Evolutionary conservation across 2,329 filamentous ascomycete species (phyloP).

Genomic region (Phaeosphaeriaceae sp.): DNA sequence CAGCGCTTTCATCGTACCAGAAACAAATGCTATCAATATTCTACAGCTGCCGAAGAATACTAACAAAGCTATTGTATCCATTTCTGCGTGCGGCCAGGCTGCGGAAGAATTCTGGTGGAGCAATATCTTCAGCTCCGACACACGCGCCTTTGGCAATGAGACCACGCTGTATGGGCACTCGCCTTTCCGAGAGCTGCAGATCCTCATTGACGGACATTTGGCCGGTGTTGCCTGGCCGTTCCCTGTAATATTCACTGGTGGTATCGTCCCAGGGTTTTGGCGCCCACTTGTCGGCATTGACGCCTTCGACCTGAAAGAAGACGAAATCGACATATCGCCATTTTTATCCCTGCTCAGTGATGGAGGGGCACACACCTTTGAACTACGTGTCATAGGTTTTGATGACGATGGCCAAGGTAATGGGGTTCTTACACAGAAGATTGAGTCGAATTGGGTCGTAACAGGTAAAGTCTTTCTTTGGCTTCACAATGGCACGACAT

Average conservation of each 20-base stretch:
- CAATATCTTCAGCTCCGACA: slow-evolving; percentile 72
- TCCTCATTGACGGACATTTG: slow-evolving; percentile 74
- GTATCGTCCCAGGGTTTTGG: slow-evolving; percentile 78
- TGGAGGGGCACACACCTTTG: slow-evolving; percentile 69
- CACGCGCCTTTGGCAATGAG: slow-evolving; percentile 64
- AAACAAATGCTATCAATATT: slow-evolving; percentile 64
- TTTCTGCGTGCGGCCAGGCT: slow-evolving; percentile 79
- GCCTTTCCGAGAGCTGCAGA: slow-evolving; percentile 79
- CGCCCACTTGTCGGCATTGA: slow-evolving; percentile 79
- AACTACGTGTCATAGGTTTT: slow-evolving; percentile 71
- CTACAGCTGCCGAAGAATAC: slow-evolving; percentile 71
- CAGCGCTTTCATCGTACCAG: slow-evolving; percentile 73
- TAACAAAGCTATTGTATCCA: slow-evolving; percentile 73
- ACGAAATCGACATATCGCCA: slow-evolving; percentile 82
- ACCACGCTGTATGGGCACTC: slow-evolving; percentile 70
- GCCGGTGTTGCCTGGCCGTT: slow-evolving; percentile 83
- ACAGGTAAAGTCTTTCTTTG: slow-evolving; percentile 84
- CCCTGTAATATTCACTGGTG: slow-evolving; percentile 82
- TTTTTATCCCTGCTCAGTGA: slow-evolving; percentile 76
- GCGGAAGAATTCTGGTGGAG: slow-evolving; percentile 87
- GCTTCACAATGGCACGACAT: slow-evolving; percentile 60
- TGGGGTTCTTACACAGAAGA: slow-evolving; percentile 60
- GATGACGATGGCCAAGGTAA: slow-evolving; percentile 61
- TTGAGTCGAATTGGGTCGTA: slow-evolving; percentile 75
- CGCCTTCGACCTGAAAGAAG: slow-evolving; percentile 78